Base-by-base conservation (phyloP, 495 filamentous ascomycete species). In the Trichoderma gamsii region DNA sequence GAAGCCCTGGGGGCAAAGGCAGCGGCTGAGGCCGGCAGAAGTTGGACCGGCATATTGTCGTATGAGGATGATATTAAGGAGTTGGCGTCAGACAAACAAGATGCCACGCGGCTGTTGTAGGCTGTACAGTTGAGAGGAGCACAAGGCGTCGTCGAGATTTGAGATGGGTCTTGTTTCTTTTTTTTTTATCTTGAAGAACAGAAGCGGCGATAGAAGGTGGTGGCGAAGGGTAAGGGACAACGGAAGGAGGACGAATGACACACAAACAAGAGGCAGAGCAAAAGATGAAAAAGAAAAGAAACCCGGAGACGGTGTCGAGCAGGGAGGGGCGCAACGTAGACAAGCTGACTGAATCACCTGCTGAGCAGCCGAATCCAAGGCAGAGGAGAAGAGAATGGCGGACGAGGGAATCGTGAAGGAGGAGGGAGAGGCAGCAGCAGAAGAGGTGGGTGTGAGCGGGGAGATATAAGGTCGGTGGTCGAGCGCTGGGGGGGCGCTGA, bases 21-120 rank as follows among this genome's bases (percentile, higher is more conserved):
- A 69, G 93, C 92, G 56, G 95, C 95, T 68, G 95, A 97, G 71
- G 94, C 93, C 32, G 95, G 95, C 72, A 99, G 82, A 77, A 99
- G 85, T 84, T 92, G 86, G 68, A 90, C 88, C 76, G 92, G 92
- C 95, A 99, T 99, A 78, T 76, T 87, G 80, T 65, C 51, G 21
- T 67, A 23, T 32, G 56, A 12, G 9, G 11, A 32, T 15, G 23
- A 8, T 52, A 38, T 52, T 52, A n/a, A 9, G 25, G 49, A 21
- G 12, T 15, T 46, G 18, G 18, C 43, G 43, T 16, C 35, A 38
- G 35, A 38, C 35, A 46, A 25, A 52, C 18, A 21, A 18, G 49
- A 52, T 18, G 15, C 8, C 49, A 25, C 18, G 49, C n/a, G 49
- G 49, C 49, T 25, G 16, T 52, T 52, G 18, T 52, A 52, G 49